These are phyloP conservation scores for Boletellus sp. DNA, from an alignment of 768 basidiomycete species.

Conservation along the genomic window DNA sequence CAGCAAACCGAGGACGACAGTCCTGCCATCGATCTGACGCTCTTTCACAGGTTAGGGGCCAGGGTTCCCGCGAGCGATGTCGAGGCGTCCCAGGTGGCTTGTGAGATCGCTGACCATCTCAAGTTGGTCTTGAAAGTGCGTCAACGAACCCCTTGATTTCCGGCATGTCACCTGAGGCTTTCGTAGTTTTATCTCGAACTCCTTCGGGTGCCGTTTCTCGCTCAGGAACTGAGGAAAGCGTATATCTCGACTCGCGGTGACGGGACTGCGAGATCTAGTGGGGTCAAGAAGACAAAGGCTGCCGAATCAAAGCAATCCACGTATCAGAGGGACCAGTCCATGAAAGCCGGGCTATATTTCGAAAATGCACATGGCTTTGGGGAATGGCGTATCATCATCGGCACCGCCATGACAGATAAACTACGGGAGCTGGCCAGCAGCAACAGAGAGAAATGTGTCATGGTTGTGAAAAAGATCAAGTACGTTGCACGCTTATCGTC, in stretches of 20 bases:
- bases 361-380: constrained; percentile 59
- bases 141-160: background rate
- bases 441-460: constrained; percentile 45
- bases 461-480: constrained; percentile 69
- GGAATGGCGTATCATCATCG: constrained; percentile 58
- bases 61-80: constrained; percentile 23
- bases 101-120: constrained; percentile 23
- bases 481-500: constrained; percentile 22
- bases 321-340: constrained; percentile 49
- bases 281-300: background rate
- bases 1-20: constrained; percentile 10
- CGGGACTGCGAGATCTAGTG: background rate
- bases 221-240: constrained; percentile 3
- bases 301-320: constrained; percentile 23
- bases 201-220: constrained; percentile 16
- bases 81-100: constrained; percentile 15
- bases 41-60: constrained; percentile 29
- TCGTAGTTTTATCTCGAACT: constrained; percentile 25
- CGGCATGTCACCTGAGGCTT: background rate
- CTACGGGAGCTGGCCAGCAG: constrained; percentile 45
- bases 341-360: constrained; percentile 60
- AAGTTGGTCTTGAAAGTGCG: constrained; percentile 30
- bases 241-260: constrained; percentile 4
- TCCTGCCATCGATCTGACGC: constrained; percentile 22
- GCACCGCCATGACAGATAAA: constrained; percentile 45